Base-by-base conservation (phyloP, 495 filamentous ascomycete genomes). In the Penicillium roqueforti region DNA sequence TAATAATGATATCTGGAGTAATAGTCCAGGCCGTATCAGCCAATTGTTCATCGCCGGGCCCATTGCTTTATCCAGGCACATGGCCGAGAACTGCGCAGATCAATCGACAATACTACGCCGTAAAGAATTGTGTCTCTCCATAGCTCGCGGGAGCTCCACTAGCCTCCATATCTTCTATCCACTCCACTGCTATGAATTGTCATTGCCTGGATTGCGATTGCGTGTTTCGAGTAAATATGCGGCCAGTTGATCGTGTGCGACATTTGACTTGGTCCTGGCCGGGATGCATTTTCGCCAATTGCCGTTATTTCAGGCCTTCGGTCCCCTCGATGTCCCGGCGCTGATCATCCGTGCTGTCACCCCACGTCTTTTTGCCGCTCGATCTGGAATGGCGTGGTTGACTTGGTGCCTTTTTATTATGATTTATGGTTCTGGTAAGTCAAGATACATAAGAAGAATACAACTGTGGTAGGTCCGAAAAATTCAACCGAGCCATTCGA, bases 271-370 rank as follows among this genome's bases (percentile, higher is more conserved):
- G n/a, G 18, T 44, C 18, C 28, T 31, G 28, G 13, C 41, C 44
- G 44, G 44, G 10, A 36, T 14, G 38, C 1, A 6, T 18, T 23
- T 16, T 18, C 28, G 31, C 19, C 13, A 26, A 26, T 38, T 49
- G 32, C 46, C 46, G 23, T n/a, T 26, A 28, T 42, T 42, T 16
- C 23, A 19, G 23, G 18, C 19, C 18, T 31, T 16, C 23, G 46
- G 6, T 16, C 19, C 25, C 37, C 9, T 22, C 42, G 23, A 32
- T 46, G 18, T 6, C 13, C 29, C 36, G 23, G 18, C 28, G 50
- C 40, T 52, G 50, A 52, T 52, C 39, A 36, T 18, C 28, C 10
- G 38, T 39, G 34, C 39, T 37, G 50, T 52, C 49, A 52, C 31
- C 34, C 39, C 32, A 37, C 16, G 25, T 26, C 34, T 11, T 31